Conservation (phyloP, 805 yeast genomes). For the Zygoascus biomembranicola region DNA sequence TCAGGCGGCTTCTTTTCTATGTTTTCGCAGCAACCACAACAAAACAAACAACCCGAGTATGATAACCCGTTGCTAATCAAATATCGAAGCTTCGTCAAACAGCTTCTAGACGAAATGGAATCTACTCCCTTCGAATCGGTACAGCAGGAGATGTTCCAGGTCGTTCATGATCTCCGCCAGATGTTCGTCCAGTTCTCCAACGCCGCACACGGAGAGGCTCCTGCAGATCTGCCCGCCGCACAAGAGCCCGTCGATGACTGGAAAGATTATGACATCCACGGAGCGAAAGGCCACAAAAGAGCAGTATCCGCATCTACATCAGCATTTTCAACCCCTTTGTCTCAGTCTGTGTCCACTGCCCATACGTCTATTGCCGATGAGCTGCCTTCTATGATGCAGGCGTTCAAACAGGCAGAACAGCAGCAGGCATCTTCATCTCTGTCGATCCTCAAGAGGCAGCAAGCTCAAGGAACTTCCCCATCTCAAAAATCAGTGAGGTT, state of each 20-base stretch:
- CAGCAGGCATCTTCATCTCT: background rate
- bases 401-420: constrained; percentile 16
- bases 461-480: constrained; percentile 1
- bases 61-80: constrained; percentile 17
- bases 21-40: background rate
- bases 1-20: background rate
- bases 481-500: background rate
- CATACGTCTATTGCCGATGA: constrained; percentile 15
- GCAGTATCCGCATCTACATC: constrained; percentile 2
- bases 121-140: constrained; percentile 20
- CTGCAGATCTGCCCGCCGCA: background rate
- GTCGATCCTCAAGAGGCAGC: background rate
- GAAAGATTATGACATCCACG: constrained; percentile 1
- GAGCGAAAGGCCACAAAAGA: background rate
- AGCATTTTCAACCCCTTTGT: constrained; percentile 1
- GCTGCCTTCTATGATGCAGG: constrained; percentile 19
- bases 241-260: background rate
- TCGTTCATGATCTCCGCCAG: constrained; percentile 22
- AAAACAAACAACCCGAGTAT: background rate
- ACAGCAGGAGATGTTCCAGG: constrained; percentile 24
- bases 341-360: background rate
- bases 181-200: constrained; percentile 23
- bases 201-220: constrained; percentile 1
- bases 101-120: constrained; percentile 23
- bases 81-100: constrained; percentile 23